phyloP scores from a whole-genome alignment of 768 basidiomycete species.

The Serpula lacrymans region DNA sequence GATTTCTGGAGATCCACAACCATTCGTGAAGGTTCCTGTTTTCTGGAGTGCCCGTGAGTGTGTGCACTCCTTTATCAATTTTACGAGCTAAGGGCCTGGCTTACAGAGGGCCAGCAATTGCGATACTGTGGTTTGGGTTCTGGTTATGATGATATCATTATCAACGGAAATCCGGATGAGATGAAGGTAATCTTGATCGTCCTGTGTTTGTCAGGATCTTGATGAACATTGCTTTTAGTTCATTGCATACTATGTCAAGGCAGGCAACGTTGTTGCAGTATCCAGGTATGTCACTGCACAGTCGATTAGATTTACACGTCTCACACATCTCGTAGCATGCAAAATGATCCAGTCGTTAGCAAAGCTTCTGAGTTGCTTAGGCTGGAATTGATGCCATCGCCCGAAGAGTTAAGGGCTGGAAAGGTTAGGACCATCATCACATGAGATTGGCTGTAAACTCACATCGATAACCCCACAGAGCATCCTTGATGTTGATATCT shows the following conservation, averaged over 20 bases:
- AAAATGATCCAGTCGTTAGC: conserved; percentile 75
- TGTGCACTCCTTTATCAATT: conserved; percentile 3
- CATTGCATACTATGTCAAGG: conserved; percentile 74
- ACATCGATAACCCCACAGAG: conserved; percentile 13
- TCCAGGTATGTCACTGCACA: conserved; percentile 42
- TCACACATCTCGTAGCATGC: conserved; percentile 50
- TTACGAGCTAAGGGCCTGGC: no score
- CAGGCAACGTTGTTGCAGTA: conserved; percentile 62
- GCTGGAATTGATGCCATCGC: conserved; percentile 75
- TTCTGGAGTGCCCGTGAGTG: conserved; percentile 89
- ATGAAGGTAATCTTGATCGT: conserved; percentile 56
- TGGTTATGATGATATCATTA: conserved; percentile 71
- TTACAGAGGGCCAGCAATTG: conserved; percentile 78
- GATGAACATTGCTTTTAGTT: conserved; percentile 42
- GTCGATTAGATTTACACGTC: neutral
- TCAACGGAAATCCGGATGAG: conserved; percentile 71
- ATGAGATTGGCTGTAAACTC: neutral
- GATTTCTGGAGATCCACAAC: conserved; percentile 60
- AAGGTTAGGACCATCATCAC: conserved; percentile 44
- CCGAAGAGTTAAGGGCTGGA: conserved; percentile 68
- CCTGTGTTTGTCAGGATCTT: neutral
- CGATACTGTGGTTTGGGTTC: conserved; percentile 78
- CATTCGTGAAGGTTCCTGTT: conserved; percentile 75
- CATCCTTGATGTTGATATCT: conserved; percentile 29
- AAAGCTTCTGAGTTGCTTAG: conserved; percentile 78